Percentiles rank a stretch among this genome's conserved stretches.
Conservation (phyloP, 23 red algal species). For the Gracilaria domingensis region DNA sequence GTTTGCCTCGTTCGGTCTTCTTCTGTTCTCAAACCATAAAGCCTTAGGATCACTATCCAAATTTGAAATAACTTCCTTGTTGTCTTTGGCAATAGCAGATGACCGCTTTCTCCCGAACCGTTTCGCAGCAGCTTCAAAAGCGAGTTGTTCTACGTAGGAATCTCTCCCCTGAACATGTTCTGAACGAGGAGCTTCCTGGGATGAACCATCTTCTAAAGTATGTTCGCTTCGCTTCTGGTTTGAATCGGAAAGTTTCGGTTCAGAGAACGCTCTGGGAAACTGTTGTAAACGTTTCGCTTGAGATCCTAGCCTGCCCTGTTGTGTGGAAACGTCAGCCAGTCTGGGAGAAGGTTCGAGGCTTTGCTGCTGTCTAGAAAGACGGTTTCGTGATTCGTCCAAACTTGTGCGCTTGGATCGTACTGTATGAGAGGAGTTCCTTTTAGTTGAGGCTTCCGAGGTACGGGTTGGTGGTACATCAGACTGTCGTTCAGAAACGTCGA, state of each 20-base stretch:
- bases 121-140: conserved; percentile 63
- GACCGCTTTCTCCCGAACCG: conserved; percentile 28
- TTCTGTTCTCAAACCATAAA: conserved; percentile 30
- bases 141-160: conserved; percentile 38
- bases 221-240: conserved; percentile 19
- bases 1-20: conserved; percentile 34
- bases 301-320: neutral
- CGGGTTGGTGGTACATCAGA: conserved; percentile 35
- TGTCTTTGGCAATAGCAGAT: neutral
- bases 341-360: neutral
- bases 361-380: neutral
- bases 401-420: conserved; percentile 15
- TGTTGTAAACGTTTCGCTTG: neutral
- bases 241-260: conserved; percentile 53
- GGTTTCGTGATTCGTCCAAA: conserved; percentile 6
- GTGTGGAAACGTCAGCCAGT: neutral
- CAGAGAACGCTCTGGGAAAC: conserved; percentile 51
- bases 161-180: conserved; percentile 1
- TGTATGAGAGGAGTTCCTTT: conserved; percentile 9
- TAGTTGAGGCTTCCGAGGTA: conserved; percentile 25
- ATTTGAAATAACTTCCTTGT: neutral
- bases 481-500: conserved; percentile 1
- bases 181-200: conserved; percentile 13
- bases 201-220: neutral
- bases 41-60: conserved; percentile 60